These are phyloP conservation scores for Cryptococcus sp. DNA, from an alignment of 1,284 basidiomycete species.

Conservation along the genomic window DNA sequence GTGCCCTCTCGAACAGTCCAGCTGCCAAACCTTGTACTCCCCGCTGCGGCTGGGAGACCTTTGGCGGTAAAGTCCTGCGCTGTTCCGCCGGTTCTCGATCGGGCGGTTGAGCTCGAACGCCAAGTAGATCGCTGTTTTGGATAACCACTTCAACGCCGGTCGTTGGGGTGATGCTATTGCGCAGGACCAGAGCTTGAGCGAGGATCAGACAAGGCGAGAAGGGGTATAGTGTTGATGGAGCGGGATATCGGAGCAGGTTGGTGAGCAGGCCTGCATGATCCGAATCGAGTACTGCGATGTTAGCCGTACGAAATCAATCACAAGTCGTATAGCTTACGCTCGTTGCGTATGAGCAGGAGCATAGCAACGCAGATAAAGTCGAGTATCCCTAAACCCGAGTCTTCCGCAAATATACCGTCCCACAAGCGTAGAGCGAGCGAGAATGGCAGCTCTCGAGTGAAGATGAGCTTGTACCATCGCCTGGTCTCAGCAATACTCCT, in stretches of 20 bases:
- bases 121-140: slow-evolving; percentile 71
- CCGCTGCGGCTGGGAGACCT: slow-evolving; percentile 4
- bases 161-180: slow-evolving; percentile 64
- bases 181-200: slow-evolving; percentile 71
- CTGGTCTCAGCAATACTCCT: slow-evolving; percentile 46
- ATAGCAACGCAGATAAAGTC: slow-evolving; percentile 85
- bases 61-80: background rate
- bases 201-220: slow-evolving; percentile 59
- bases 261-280: slow-evolving; percentile 82
- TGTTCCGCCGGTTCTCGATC: slow-evolving; percentile 2
- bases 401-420: slow-evolving; percentile 85
- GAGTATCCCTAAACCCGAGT: slow-evolving; percentile 61
- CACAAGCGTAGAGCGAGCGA: slow-evolving; percentile 71
- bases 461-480: slow-evolving; percentile 83
- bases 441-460: slow-evolving; percentile 75
- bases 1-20: slow-evolving; percentile 44
- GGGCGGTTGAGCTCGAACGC: slow-evolving; percentile 51
- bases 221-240: slow-evolving; percentile 42
- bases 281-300: slow-evolving; percentile 63
- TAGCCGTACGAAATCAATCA: background rate
- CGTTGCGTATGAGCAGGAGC: slow-evolving; percentile 83
- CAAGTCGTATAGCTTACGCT: slow-evolving; percentile 53
- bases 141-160: slow-evolving; percentile 68
- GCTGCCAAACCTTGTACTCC: slow-evolving; percentile 40
- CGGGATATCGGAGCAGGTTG: slow-evolving; percentile 73